phyloP scores from a whole-genome alignment of 495 filamentous ascomycete species.

The Tuber umbilicatum region DNA sequence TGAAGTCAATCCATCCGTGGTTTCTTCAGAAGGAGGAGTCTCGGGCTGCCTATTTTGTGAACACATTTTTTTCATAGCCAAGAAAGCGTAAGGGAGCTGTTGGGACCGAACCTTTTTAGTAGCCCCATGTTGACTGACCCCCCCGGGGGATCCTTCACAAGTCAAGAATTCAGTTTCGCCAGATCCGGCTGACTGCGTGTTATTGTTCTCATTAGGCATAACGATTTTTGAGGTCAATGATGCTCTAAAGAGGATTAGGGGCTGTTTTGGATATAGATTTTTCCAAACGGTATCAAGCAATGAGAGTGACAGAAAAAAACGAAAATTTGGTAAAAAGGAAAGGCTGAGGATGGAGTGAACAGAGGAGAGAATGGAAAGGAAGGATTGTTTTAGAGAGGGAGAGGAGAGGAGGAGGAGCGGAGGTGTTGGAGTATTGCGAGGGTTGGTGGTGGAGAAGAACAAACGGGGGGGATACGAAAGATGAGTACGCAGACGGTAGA shows the following conservation, averaged over 20 bases:
- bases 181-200: constrained; percentile 24
- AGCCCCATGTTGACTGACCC: constrained; percentile 12
- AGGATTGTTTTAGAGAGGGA: constrained; percentile 14
- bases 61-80: neutral
- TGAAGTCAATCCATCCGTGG: neutral
- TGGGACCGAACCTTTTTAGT: constrained; percentile 23
- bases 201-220: constrained; percentile 30
- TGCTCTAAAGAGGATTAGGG: constrained; percentile 9
- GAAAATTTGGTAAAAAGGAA: constrained; percentile 26
- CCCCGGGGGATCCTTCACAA: constrained; percentile 26
- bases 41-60: constrained; percentile 2
- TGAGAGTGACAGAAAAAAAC: constrained; percentile 11
- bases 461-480: constrained; percentile 16
- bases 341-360: constrained; percentile 17
- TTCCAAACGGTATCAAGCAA: neutral
- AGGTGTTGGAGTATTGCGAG: constrained; percentile 18
- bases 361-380: constrained; percentile 13
- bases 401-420: constrained; percentile 24
- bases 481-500: constrained; percentile 3
- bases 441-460: constrained; percentile 20
- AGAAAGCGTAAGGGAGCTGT: constrained; percentile 10
- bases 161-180: constrained; percentile 28
- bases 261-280: neutral
- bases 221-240: constrained; percentile 13
- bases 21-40: neutral